These are phyloP conservation scores for Crithidia sp. DNA, from an alignment of 208 protist species.

Conservation along the genomic window DNA sequence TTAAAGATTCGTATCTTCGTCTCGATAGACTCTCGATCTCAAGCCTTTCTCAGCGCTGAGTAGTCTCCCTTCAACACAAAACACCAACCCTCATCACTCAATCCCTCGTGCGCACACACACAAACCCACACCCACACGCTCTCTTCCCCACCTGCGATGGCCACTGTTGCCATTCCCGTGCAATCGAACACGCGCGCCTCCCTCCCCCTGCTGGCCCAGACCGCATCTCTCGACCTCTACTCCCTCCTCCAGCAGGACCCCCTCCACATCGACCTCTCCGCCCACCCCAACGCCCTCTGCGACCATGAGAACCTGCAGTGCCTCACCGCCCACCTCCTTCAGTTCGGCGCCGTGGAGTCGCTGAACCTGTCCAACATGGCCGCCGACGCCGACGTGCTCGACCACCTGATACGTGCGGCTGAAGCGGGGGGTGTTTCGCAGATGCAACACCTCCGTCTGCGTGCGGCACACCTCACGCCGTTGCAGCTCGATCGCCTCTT, in stretches of 20 bases:
- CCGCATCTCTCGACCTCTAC: slow-evolving; percentile 19
- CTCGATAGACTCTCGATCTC: no score
- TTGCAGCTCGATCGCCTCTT: slow-evolving; percentile 23
- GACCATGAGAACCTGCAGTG: slow-evolving; percentile 37
- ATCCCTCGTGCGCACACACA: not conserved
- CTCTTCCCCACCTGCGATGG: not conserved
- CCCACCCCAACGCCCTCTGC: slow-evolving; percentile 25
- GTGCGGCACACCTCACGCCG: slow-evolving; percentile 15
- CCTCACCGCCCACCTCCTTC: slow-evolving; percentile 38
- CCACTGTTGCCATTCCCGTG: not conserved
- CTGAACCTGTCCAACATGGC: slow-evolving; percentile 21
- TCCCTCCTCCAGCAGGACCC: slow-evolving; percentile 38
- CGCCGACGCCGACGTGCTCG: slow-evolving; percentile 6
- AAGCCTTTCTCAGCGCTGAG: not conserved
- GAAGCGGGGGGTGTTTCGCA: slow-evolving; percentile 14
- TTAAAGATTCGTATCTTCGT: no score
- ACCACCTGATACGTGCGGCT: slow-evolving; percentile 12
- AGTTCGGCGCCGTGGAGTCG: slow-evolving; percentile 32
- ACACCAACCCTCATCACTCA: no score
- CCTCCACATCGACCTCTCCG: slow-evolving; percentile 33
- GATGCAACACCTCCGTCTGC: slow-evolving; percentile 31
- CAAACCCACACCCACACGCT: not conserved
- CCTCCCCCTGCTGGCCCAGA: slow-evolving; percentile 22
- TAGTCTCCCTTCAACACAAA: no score
- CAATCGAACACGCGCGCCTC: not conserved